These are phyloP conservation scores for Bipolaris oryzae DNA, from an alignment of 2,329 filamentous ascomycete species.

Conservation along the genomic window DNA sequence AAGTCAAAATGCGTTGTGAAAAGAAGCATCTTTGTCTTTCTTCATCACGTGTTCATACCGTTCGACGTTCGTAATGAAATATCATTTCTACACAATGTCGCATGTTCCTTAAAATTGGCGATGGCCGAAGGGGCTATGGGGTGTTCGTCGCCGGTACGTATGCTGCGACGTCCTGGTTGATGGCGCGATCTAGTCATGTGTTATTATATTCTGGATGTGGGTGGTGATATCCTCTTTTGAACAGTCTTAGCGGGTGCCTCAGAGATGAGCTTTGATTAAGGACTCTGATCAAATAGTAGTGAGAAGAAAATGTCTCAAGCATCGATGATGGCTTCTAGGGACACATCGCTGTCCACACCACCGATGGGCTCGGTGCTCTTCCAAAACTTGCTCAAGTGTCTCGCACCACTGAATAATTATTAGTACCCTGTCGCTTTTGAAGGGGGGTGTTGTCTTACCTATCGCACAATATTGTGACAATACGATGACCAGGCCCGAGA, in stretches of 20 bases:
- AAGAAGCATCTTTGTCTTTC: slow-evolving; percentile 30
- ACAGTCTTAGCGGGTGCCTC: neutral
- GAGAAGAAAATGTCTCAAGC: slow-evolving; percentile 22
- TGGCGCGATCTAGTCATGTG: slow-evolving; percentile 14
- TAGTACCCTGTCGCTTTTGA: slow-evolving; percentile 6
- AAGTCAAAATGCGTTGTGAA: slow-evolving; percentile 21
- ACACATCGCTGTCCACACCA: slow-evolving; percentile 51
- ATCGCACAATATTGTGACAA: slow-evolving; percentile 87
- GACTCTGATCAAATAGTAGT: neutral
- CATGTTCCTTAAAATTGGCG: slow-evolving; percentile 1
- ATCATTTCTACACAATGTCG: slow-evolving; percentile 22
- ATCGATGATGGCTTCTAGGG: slow-evolving; percentile 64
- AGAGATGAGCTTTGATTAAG: neutral
- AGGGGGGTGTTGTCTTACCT: slow-evolving; percentile 31
- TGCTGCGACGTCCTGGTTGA: slow-evolving; percentile 14
- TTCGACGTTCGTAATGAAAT: slow-evolving; percentile 13
- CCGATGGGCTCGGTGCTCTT: slow-evolving; percentile 72
- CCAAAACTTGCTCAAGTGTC: slow-evolving; percentile 87
- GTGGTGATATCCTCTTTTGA: slow-evolving; percentile 11
- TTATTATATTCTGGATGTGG: slow-evolving; percentile 15
- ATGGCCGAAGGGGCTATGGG: neutral
- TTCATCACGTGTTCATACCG: slow-evolving; percentile 26
- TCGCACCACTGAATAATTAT: slow-evolving; percentile 59
- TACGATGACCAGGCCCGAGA: slow-evolving; percentile 64
- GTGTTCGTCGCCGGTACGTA: slow-evolving; percentile 1